Conservation (phyloP, 345 rosid species). For the Brassica rapa region DNA sequence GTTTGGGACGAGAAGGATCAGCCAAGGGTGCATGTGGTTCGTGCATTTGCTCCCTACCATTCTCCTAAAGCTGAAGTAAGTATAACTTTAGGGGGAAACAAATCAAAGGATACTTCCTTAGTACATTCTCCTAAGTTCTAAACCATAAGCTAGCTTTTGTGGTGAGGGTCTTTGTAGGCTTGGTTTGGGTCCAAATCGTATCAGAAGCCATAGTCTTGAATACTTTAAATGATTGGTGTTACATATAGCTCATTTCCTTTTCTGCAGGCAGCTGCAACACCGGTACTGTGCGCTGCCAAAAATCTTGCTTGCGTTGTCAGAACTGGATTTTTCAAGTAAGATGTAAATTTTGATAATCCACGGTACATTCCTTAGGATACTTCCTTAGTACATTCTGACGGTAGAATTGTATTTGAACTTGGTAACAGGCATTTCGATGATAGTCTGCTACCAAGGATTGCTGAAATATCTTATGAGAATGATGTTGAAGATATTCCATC, state of each 20-base stretch:
- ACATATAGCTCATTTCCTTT: constrained; percentile 39
- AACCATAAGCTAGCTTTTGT: constrained; percentile 21
- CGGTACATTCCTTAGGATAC: background rate
- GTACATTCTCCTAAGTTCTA: background rate
- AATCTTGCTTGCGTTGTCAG: constrained; percentile 97
- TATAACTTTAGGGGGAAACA: background rate
- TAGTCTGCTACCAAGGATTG: constrained; percentile 71
- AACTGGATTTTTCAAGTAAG: constrained; percentile 96
- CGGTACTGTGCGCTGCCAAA: constrained; percentile 87
- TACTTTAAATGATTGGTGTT: constrained; percentile 17
- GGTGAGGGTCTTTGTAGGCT: constrained; percentile 18
- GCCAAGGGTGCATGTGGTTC: constrained; percentile 95
- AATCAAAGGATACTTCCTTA: background rate
- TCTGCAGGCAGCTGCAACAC: constrained; percentile 75
- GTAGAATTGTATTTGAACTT: constrained; percentile 32
- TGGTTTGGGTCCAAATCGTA: constrained; percentile 13
- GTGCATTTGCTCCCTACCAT: constrained; percentile 96
- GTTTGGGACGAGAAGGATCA: constrained; percentile 99
- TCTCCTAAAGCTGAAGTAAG: constrained; percentile 98
- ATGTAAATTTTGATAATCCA: constrained; percentile 3
- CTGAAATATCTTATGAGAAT: constrained; percentile 82
- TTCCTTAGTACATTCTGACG: constrained; percentile 25
- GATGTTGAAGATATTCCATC: constrained; percentile 69
- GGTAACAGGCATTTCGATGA: constrained; percentile 90
- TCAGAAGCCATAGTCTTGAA: constrained; percentile 18